phyloP scores from a whole-genome alignment of 202 grass and related monocot genomes.

The Dendrocalamus latiflorus region DNA sequence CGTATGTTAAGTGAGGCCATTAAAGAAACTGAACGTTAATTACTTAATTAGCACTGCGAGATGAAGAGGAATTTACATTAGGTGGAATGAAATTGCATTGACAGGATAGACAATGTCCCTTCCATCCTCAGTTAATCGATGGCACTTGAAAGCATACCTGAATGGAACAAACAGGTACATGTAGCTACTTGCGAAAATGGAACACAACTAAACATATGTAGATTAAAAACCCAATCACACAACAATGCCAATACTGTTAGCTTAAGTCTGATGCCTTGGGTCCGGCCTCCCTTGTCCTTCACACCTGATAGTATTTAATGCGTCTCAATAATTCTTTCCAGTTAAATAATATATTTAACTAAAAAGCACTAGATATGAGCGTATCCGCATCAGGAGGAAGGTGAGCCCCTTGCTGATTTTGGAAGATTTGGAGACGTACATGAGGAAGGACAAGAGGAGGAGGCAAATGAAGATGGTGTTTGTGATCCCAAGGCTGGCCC shows the following conservation, averaged over 20 bases:
- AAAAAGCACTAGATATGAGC: no score
- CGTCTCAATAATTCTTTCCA: no score
- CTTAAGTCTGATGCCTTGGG: no score
- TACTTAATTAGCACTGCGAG: not conserved
- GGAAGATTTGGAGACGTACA: no score
- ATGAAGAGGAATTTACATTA: conserved; percentile 17
- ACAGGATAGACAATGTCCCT: conserved; percentile 54
- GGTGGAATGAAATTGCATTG: conserved; percentile 60
- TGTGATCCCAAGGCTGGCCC: no score
- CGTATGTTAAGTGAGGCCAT: not conserved
- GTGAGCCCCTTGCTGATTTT: no score
- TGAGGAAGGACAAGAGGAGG: no score
- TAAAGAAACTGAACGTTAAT: not conserved
- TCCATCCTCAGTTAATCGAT: conserved; percentile 39
- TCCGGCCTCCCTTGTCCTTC: no score
- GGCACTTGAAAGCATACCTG: conserved; percentile 76
- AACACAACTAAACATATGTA: not conserved
- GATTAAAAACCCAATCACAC: not conserved
- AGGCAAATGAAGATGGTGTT: no score
- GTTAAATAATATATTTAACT: no score
- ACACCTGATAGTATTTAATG: no score
- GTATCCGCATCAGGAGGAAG: no score
- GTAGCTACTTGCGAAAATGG: not conserved
- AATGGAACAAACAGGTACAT: not conserved
- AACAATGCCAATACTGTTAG: not conserved